Base-by-base conservation (phyloP, 192 early-diverging fungal genomes). In the Chytriomyces sp. region DNA sequence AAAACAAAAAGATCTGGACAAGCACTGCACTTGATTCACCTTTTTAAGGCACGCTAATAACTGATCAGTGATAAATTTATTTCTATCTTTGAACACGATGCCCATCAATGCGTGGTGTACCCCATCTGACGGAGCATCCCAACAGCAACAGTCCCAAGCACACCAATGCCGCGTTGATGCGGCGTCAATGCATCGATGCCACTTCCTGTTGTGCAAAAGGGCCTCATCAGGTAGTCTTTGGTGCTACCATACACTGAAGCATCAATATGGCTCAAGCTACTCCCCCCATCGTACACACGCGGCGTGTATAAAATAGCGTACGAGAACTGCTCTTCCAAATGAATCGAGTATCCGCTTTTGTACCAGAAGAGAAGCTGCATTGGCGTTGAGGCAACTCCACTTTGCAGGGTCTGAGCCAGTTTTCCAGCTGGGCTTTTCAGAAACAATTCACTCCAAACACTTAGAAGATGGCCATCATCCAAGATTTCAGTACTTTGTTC, bases 111-210 rank as follows among this genome's bases (percentile, higher is more conserved):
- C 18, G 79, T 86, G 18, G 72, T 68, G 79, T 86, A 86, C 8
- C 84, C 84, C 69, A 86, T 77, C n/a, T 69, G 53, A 10, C 78
- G 20, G 59, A 86, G 35, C 6, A 86, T 80, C 11, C 80, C 81
- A 35, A 80, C 61, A 43, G 83, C 71, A 5, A 68, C 73, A 50
- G 64, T 69, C 16, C 82, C 81, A 20, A 86, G 64, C 9, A 77
- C 75, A 24, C 67, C 76, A 49, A 43, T 48, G 63, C 45, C 48
- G 16, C 46, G 7, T 35, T 68, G 63, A 6, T 28, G 23, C 0
- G 84, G 84, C 23, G 69, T 68, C 48, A 70, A 49, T 24, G 35
- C 78, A 24, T 79, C 82, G 11, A 83, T 59, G 7, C 80, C 78
- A 45, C 67, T 49, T 9, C 80, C 79, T 2, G 61, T 45, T 6